A percentile compares a stretch with the other conserved stretches of the same genome.
Conservation (phyloP, 2,329 filamentous ascomycete genomes). For the Hymenotorrendiella dingleyae region DNA sequence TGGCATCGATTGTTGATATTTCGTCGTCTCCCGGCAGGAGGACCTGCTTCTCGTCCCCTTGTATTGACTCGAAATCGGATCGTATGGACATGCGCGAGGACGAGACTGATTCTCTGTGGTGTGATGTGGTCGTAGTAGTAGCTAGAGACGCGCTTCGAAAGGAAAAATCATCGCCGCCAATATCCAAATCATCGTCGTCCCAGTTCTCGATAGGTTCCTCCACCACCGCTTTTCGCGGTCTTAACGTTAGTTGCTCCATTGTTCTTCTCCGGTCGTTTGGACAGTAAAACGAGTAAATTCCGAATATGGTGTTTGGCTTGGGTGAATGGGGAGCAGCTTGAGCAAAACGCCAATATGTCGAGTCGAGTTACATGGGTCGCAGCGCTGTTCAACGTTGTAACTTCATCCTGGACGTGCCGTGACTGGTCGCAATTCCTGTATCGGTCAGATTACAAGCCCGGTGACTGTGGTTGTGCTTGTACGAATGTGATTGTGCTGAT, state of each 20-base stretch:
- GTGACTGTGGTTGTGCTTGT: neutral
- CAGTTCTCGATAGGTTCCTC: conserved; percentile 66
- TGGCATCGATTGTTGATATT: conserved; percentile 74
- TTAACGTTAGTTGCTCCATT: conserved; percentile 30
- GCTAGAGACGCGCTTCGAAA: conserved; percentile 42
- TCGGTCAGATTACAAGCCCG: conserved; percentile 4
- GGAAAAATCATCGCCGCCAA: conserved; percentile 61
- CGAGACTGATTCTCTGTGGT: conserved; percentile 70
- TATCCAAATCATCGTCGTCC: conserved; percentile 71
- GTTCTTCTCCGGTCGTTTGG: neutral
- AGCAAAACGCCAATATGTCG: conserved; percentile 11
- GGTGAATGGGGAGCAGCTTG: conserved; percentile 1
- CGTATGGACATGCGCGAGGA: conserved; percentile 78
- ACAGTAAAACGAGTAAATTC: conserved; percentile 3
- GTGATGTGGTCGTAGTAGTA: conserved; percentile 39
- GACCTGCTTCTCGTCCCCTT: conserved; percentile 80
- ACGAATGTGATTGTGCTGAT: no score
- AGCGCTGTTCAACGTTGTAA: conserved; percentile 18
- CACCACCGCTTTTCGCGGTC: conserved; percentile 33
- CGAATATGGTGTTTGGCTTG: neutral
- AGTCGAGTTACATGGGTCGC: conserved; percentile 18
- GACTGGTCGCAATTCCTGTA: conserved; percentile 11
- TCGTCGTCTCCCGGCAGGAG: conserved; percentile 82
- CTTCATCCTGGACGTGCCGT: conserved; percentile 20
- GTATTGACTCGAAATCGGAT: conserved; percentile 72